Evolutionary conservation across 2,329 filamentous ascomycete genomes (phyloP).

Genomic region (Ascochyta clinopodiicola): DNA sequence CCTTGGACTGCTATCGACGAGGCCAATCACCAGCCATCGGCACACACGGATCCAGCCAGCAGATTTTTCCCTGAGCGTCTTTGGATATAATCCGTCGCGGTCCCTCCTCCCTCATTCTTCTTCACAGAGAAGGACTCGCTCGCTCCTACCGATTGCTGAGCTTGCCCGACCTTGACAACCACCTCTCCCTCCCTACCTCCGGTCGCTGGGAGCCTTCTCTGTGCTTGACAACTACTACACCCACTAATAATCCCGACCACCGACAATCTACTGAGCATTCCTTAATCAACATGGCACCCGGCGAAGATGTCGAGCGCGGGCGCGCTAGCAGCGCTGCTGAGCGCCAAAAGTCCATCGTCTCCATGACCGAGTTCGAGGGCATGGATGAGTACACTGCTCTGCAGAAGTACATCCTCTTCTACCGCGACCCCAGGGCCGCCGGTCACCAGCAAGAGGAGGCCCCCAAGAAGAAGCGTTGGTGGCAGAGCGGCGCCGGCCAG

Average conservation of each 20-base stretch:
- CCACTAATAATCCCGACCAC: constrained; percentile 22
- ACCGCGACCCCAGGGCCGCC: constrained; percentile 64
- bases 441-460: constrained; percentile 52
- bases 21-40: constrained; percentile 23
- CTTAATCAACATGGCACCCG: constrained; percentile 34
- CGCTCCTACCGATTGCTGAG: constrained; percentile 36
- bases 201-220: constrained; percentile 40
- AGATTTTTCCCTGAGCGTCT: constrained; percentile 39
- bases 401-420: constrained; percentile 72
- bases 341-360: constrained; percentile 46
- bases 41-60: constrained; percentile 23
- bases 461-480: constrained; percentile 65
- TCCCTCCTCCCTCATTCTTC: constrained; percentile 25
- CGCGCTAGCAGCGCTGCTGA: constrained; percentile 37
- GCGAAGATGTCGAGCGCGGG: constrained; percentile 46
- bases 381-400: constrained; percentile 70
- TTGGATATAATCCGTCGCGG: constrained; percentile 30
- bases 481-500: constrained; percentile 50
- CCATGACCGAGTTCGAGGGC: constrained; percentile 51
- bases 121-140: constrained; percentile 41
- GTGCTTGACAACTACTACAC: constrained; percentile 26
- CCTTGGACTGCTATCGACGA: constrained; percentile 20
- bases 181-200: constrained; percentile 18
- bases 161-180: constrained; percentile 35
- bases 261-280: constrained; percentile 26